Base-by-base conservation (phyloP, 2,329 filamentous ascomycete species). In the Fonsecaea multimorphosa region DNA sequence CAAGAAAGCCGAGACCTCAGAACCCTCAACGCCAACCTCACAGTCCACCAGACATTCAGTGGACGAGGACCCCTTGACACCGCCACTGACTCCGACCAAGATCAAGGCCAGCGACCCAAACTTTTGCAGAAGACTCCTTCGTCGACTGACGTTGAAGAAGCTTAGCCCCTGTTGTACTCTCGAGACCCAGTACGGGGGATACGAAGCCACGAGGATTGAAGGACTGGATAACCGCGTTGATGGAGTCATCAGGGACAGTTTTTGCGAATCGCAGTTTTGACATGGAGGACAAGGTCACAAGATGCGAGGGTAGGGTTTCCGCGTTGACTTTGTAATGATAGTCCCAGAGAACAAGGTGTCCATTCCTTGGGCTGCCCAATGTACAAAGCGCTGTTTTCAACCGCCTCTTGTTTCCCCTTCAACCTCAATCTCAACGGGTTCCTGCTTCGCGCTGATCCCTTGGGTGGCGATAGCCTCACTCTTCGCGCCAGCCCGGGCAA, bases 361-460 rank as follows among this genome's bases (percentile, higher is more conserved):
- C 22, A 59, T 59, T 34, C 12, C n/a, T 59, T 59, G 44, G 16
- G n/a, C 9, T 2, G 29, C 27, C 31, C 19, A 44, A 57, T 29
- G 31, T 36, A 52, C 12, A 51, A 40, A 22, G 19, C 6, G n/a
- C 2, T 40, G 9, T 60, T 54, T 51, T 72, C 68, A 73, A 44
- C 70, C 71, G 46, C 69, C 71, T 64, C 64, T 68, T 66, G 68
- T 73, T 27, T 63, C 57, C n/a, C 69, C 70, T 62, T 72, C 70
- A 3, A 67, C 68, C 34, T 72, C 68, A 49, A 72, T 71, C 60
- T 72, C 63, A 5, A 71, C 67, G 11, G 66, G 38, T 49, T 67
- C 64, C 34, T 67, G 62, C 19, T 49, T 63, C 2, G 56, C 12
- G 14, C 49, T 29, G 27, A 67, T 57, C 2, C 65, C 70, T 24